These are phyloP conservation scores for Microbotryomycetes sp. DNA, from an alignment of 1,284 basidiomycete genomes.

Conservation along the genomic window DNA sequence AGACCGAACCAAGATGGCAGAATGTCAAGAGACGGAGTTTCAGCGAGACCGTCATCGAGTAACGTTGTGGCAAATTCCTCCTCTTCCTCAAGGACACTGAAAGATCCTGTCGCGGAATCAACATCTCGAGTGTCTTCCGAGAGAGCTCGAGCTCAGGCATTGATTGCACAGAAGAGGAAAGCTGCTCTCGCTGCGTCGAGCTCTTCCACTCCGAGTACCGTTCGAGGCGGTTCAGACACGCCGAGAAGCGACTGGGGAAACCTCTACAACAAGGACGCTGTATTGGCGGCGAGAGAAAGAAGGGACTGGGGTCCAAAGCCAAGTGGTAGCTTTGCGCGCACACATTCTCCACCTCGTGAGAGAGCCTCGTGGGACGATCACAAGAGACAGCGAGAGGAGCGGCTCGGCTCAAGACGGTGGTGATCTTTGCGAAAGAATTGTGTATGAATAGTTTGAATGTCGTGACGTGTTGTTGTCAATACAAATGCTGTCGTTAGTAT, in stretches of 20 bases:
- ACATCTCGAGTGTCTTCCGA: constrained; percentile 16
- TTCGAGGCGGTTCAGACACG: background rate
- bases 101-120: constrained; percentile 19
- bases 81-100: background rate
- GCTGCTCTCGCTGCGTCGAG: background rate
- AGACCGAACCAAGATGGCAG: background rate
- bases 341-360: background rate
- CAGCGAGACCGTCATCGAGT: background rate
- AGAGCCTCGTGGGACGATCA: background rate
- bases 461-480: background rate
- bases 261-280: constrained; percentile 23
- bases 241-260: constrained; percentile 13
- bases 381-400: background rate
- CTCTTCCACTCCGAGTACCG: background rate
- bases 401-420: background rate
- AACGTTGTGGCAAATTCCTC: background rate
- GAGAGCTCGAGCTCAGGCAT: constrained; percentile 21
- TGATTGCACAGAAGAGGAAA: constrained; percentile 14
- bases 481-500: background rate
- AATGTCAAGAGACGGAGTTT: background rate
- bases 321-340: too few relatives aligned
- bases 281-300: constrained; percentile 7
- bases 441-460: too few relatives aligned
- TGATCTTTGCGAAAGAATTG: too few relatives aligned
- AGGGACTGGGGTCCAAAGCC: background rate